phyloP scores from a whole-genome alignment of 176 grass and related monocot genomes.

The Elaeis guineensis region DNA sequence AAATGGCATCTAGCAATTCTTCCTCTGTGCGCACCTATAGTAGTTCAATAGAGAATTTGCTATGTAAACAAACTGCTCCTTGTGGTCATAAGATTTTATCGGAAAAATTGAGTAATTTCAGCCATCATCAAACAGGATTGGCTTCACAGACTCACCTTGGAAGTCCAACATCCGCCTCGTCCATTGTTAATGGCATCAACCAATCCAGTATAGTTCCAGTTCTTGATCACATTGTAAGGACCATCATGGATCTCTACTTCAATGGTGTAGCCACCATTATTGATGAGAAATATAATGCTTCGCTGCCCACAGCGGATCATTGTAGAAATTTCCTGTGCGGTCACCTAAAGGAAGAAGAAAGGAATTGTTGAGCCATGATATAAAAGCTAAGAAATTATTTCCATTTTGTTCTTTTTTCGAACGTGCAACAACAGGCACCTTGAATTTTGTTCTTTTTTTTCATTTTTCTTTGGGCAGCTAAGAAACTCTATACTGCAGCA shows the following conservation, averaged over 20 bases:
- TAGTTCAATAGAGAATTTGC: too few relatives aligned
- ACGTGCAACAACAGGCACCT: not conserved
- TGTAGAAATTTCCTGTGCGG: slow-evolving; percentile 13
- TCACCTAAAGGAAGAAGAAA: not conserved
- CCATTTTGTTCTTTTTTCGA: not conserved
- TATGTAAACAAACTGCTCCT: not conserved
- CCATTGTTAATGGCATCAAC: slow-evolving; percentile 16
- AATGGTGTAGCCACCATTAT: slow-evolving; percentile 11
- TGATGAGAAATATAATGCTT: slow-evolving; percentile 16
- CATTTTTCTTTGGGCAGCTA: too few relatives aligned
- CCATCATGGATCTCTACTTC: slow-evolving; percentile 20
- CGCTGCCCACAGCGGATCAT: slow-evolving; percentile 6
- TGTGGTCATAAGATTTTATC: not conserved
- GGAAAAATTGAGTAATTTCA: not conserved
- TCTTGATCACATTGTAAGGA: slow-evolving; percentile 16
- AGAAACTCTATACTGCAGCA: too few relatives aligned
- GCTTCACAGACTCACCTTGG: not conserved
- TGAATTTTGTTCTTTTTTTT: too few relatives aligned
- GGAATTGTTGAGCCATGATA: not conserved
- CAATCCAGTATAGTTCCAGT: slow-evolving; percentile 14
- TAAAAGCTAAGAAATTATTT: not conserved
- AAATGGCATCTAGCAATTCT: not conserved
- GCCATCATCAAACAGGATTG: not conserved
- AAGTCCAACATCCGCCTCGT: slow-evolving; percentile 13
- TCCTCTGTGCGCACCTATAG: slow-evolving; percentile 9